Conservation (phyloP, 352 stramenopile genomes). For the Globisporangium spinosum region DNA sequence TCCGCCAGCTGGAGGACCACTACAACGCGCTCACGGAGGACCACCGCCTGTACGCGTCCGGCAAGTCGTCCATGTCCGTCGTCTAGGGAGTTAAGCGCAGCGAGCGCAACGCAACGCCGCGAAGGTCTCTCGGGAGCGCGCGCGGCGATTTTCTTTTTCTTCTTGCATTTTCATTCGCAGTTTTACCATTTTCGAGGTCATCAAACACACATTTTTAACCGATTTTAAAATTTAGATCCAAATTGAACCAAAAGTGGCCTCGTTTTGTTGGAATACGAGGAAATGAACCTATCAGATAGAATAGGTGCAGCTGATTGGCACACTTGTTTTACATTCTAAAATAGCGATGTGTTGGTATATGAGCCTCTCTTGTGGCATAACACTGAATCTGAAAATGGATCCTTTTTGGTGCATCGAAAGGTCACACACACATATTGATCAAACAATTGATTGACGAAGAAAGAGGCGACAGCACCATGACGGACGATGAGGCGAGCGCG, state of each 20-base stretch:
- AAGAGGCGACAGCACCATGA: background rate
- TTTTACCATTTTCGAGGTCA: background rate
- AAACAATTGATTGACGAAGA: background rate
- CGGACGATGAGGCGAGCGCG: background rate
- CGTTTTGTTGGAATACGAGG: background rate
- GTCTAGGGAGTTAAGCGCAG: background rate
- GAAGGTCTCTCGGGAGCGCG: background rate
- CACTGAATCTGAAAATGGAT: background rate
- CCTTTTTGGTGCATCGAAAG: background rate
- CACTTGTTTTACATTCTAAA: background rate
- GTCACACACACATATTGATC: background rate
- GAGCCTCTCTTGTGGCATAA: background rate
- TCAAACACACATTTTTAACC: background rate
- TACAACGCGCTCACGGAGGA: conserved; percentile 69
- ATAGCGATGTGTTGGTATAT: background rate
- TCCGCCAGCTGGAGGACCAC: conserved; percentile 67
- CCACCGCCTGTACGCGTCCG: conserved; percentile 46
- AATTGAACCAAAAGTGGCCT: background rate
- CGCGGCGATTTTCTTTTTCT: background rate
- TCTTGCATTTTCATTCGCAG: background rate
- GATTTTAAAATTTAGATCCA: background rate
- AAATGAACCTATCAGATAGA: conserved; percentile 5
- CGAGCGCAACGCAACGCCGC: too few relatives aligned
- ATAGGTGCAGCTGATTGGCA: background rate
- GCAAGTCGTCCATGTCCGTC: conserved; percentile 27